Base-by-base conservation (phyloP, 2,329 filamentous ascomycete genomes). In the Grosmannia serpens region DNA sequence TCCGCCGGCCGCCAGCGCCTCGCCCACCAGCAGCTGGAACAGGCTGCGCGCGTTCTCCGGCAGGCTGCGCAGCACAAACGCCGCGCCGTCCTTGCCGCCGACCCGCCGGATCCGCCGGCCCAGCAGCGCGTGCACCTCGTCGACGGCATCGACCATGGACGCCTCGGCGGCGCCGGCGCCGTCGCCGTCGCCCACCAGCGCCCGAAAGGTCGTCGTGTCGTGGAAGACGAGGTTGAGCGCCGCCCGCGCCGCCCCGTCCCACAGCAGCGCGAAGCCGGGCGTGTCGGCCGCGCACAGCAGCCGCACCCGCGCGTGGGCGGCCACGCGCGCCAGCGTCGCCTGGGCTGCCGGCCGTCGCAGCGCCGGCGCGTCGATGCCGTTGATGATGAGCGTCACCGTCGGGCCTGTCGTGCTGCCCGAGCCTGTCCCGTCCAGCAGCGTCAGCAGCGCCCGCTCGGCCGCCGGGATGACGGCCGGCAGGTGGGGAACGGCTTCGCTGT, bases 1-100 rank as follows among this genome's bases (percentile, higher is more conserved):
- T 62, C 83, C 82, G 70, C 85, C 80, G 33, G 85, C 78, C 22
- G 86, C 83, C 47, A 99, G 76, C 53, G 96, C 85, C 73, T 97
- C 92, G 17, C 84, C 85, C 2, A 97, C 84, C 20, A 99, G 77
- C 54, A 99, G 78, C 38, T 87, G 81, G 71, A 96, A 99, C 29
- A 99, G 72, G 60, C 85, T 90, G 70, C 89, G 85, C 0, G 94
- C 94, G 67, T 97, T 97, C 71, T 95, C 91, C 0, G 94, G 91
- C 62, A 99, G 74, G 70, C 87, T 92, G 67, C 88, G 89, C 57
- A 99, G 76, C 58, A 99, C 94, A 68, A 94, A 97, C 7, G 85
- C 86, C 1, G 96, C 89, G 62, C 94, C 94, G 67, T 96, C 92
- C 68, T 91, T 88, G 52, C 94, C 94, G 57, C 90, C 91, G 9